Conservation (phyloP, 805 yeast genomes). For the Candida suzukii region DNA sequence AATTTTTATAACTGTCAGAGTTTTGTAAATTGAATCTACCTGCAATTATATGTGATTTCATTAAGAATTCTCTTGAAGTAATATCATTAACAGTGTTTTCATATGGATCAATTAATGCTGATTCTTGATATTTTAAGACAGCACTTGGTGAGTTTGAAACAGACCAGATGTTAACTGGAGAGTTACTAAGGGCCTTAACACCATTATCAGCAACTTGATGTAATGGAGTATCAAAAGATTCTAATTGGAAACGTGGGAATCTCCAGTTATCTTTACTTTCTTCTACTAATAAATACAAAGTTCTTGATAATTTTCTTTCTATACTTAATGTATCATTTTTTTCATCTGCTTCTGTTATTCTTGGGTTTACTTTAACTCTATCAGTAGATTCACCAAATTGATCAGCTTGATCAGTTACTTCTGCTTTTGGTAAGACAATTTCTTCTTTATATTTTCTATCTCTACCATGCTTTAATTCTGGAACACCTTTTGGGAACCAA, state of each 20-base stretch:
- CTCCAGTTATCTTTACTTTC: conserved; percentile 46
- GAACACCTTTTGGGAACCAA: conserved; percentile 76
- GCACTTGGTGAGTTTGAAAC: conserved; percentile 89
- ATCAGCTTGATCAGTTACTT: conserved; percentile 11
- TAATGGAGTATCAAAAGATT: conserved; percentile 42
- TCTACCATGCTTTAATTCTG: conserved; percentile 82
- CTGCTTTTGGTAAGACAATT: conserved; percentile 63
- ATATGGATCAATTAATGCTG: conserved; percentile 15
- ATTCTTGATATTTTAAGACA: conserved; percentile 38
- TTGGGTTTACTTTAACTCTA: conserved; percentile 62
- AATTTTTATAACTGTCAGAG: conserved; percentile 37
- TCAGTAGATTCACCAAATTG: conserved; percentile 47
- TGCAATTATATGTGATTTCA: conserved; percentile 83
- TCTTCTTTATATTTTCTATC: conserved; percentile 82
- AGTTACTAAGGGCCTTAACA: conserved; percentile 65
- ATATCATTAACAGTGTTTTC: conserved; percentile 15
- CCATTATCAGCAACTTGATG: conserved; percentile 74
- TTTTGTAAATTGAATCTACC: conserved; percentile 57
- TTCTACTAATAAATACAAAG: conserved; percentile 69
- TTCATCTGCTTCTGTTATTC: conserved; percentile 73
- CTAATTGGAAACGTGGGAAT: conserved; percentile 64
- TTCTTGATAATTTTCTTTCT: conserved; percentile 73
- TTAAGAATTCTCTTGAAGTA: conserved; percentile 51
- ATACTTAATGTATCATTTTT: conserved; percentile 55
- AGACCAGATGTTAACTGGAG: conserved; percentile 72